Percentiles rank a stretch among this genome's conserved stretches.
phyloP scores from a whole-genome alignment of 2,329 filamentous ascomycete species.

The Penicillium sp. region DNA sequence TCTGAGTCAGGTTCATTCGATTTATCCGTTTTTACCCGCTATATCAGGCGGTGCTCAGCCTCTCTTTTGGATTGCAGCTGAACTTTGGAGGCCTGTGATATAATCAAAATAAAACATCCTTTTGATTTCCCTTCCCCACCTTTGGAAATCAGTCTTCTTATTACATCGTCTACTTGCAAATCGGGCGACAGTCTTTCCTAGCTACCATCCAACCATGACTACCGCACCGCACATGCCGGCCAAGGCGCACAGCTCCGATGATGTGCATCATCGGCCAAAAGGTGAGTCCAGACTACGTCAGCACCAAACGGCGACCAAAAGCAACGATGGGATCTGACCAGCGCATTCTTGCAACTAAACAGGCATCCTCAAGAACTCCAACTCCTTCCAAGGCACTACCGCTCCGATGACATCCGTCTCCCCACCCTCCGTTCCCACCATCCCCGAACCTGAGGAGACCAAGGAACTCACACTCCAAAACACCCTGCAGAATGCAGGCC shows the following conservation, averaged over 20 bases:
- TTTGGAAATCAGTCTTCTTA: slow-evolving; percentile 9
- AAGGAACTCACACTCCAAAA: slow-evolving; percentile 91
- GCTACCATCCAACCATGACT: slow-evolving; percentile 13
- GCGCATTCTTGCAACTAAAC: background rate
- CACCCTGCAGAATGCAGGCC: slow-evolving; percentile 86
- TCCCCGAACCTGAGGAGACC: slow-evolving; percentile 46
- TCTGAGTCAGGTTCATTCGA: slow-evolving; percentile 7
- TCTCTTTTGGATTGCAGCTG: slow-evolving; percentile 6
- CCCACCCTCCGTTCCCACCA: slow-evolving; percentile 30
- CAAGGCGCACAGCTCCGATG: slow-evolving; percentile 28
- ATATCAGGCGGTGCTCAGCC: slow-evolving; percentile 6
- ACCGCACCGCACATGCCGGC: slow-evolving; percentile 21
- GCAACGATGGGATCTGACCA: background rate
- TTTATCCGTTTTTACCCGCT: background rate
- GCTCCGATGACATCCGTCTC: slow-evolving; percentile 31
- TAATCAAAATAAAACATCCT: slow-evolving; percentile 4
- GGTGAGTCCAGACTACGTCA: slow-evolving; percentile 24
- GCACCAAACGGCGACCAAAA: background rate
- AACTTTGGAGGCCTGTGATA: slow-evolving; percentile 2
- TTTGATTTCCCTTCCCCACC: slow-evolving; percentile 4
- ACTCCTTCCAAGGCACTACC: slow-evolving; percentile 53
- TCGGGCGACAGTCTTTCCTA: slow-evolving; percentile 7
- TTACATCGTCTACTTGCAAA: slow-evolving; percentile 15
- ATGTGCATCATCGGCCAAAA: slow-evolving; percentile 34
- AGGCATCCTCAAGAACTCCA: slow-evolving; percentile 92